These are phyloP conservation scores for Poa annua DNA, from an alignment of 176 grass and related monocot genomes.

Conservation along the genomic window DNA sequence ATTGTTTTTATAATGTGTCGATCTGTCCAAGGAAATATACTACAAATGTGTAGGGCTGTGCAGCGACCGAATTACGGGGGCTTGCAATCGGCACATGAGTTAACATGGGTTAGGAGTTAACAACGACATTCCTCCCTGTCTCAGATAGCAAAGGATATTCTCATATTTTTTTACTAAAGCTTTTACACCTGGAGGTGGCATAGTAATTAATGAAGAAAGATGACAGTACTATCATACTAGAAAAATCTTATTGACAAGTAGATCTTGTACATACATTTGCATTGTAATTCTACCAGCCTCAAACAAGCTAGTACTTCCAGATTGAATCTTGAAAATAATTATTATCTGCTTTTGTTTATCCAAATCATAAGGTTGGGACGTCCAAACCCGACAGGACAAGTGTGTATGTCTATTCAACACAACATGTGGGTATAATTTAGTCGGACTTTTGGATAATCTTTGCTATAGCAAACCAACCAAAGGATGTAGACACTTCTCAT, in stretches of 20 bases:
- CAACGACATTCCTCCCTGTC: conserved; percentile 30
- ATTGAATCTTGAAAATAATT: neutral
- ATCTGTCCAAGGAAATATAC: neutral
- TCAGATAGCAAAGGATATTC: neutral
- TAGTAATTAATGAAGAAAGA: neutral
- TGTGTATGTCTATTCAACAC: conserved; percentile 7
- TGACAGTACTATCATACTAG: too few species aligned
- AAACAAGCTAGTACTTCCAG: neutral
- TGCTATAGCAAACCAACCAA: neutral
- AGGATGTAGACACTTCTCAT: neutral
- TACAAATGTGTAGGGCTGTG: conserved; percentile 23
- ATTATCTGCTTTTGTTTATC: neutral
- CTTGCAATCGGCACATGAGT: conserved; percentile 16
- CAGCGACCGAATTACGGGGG: conserved; percentile 23
- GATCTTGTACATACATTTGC: too few species aligned
- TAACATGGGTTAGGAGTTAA: conserved; percentile 16
- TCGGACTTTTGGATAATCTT: neutral
- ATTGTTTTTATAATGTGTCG: conserved; percentile 8
- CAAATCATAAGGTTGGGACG: neutral
- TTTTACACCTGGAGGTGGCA: neutral
- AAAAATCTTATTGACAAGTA: too few species aligned
- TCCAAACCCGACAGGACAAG: conserved; percentile 7
- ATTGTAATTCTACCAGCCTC: neutral
- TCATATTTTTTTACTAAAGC: neutral
- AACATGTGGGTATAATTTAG: neutral